Evolutionary conservation across 2,329 filamentous ascomycete species (phyloP).

Genomic region (Hypoxylon sp.): DNA sequence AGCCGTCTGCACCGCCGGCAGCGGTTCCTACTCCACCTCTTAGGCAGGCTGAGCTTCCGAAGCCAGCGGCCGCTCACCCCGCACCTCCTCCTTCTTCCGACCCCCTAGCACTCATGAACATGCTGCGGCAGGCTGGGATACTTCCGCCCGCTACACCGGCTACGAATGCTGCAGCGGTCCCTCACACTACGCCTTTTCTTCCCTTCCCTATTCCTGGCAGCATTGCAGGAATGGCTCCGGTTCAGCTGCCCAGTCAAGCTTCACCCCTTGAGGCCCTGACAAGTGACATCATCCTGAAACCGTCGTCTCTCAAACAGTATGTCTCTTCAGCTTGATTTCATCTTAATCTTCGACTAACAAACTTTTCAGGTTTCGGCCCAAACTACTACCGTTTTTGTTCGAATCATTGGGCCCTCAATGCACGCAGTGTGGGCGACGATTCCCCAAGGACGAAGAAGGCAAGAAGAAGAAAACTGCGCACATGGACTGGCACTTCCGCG

Average conservation of each 20-base stretch:
- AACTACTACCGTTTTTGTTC: conserved; percentile 78
- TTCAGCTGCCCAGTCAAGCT: conserved; percentile 42
- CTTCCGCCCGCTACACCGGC: conserved; percentile 54
- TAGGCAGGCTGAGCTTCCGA: conserved; percentile 52
- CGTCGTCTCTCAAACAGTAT: conserved; percentile 77
- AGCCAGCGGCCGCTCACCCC: conserved; percentile 36
- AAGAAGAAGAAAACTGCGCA: conserved; percentile 87
- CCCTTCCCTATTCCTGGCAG: conserved; percentile 47
- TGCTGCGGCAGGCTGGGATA: conserved; percentile 73
- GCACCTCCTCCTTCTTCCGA: conserved; percentile 49
- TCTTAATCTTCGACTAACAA: conserved; percentile 31
- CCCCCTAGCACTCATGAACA: conserved; percentile 70
- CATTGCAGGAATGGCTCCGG: conserved; percentile 46
- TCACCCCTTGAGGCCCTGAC: conserved; percentile 47
- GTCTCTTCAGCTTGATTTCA: conserved; percentile 43
- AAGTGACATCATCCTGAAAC: conserved; percentile 66
- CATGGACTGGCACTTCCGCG: conserved; percentile 98
- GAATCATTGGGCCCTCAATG: conserved; percentile 86
- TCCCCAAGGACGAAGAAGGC: conserved; percentile 78
- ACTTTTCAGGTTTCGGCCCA: conserved; percentile 70
- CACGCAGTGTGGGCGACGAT: conserved; percentile 89
- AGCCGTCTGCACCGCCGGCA: conserved; percentile 54
- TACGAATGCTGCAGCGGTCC: conserved; percentile 45
- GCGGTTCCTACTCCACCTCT: conserved; percentile 61
- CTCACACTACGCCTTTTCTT: conserved; percentile 49